Evolutionary conservation across 208 protist species (phyloP).

Genomic region (Vickermania ingenoplastis): DNA sequence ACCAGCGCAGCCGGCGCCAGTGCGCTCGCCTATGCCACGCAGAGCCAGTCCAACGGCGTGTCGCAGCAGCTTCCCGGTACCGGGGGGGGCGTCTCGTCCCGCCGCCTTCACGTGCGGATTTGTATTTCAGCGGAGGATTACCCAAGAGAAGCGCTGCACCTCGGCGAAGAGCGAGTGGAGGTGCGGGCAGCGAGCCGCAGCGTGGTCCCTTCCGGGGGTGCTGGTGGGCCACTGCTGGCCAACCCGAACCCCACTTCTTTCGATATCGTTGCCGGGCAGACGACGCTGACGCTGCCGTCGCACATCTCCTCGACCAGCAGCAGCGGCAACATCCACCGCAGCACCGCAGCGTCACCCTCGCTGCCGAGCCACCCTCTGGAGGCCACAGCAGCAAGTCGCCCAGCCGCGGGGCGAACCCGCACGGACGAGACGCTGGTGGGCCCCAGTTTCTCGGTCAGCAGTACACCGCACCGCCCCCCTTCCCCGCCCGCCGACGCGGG

Average conservation of each 20-base stretch:
- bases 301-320: neutral
- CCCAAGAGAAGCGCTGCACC: neutral
- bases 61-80: neutral
- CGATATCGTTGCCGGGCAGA: neutral
- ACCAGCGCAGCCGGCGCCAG: neutral
- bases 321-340: neutral
- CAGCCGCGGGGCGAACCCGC: too few species aligned
- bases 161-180: neutral
- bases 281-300: neutral
- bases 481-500: neutral
- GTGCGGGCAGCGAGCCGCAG: neutral
- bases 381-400: too few species aligned
- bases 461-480: neutral
- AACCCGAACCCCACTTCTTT: neutral
- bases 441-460: neutral
- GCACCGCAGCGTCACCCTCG: too few species aligned
- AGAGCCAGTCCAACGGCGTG: neutral
- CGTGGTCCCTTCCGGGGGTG: too few species aligned
- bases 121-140: neutral
- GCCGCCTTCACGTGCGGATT: neutral
- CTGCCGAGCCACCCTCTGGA: too few species aligned
- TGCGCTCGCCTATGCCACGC: neutral
- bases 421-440: too few species aligned
- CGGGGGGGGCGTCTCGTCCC: neutral
- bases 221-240: neutral